Percentiles rank a stretch among this genome's conserved stretches.
Evolutionary conservation across 306 rosid species (phyloP).

Genomic region (Prunus persica): DNA sequence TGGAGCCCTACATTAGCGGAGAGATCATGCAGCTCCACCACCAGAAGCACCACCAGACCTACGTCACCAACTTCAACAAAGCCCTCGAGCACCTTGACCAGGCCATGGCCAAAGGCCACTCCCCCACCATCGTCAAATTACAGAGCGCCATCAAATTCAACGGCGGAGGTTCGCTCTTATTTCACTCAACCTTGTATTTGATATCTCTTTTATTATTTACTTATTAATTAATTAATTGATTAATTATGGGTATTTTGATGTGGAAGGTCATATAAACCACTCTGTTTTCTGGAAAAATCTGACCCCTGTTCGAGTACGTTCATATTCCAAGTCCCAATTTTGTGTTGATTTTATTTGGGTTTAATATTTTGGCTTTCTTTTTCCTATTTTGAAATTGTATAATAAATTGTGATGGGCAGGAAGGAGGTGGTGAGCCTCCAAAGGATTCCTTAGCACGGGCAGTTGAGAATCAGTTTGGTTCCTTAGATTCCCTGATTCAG

Average conservation of each 20-base stretch:
- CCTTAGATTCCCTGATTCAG: conserved; percentile 54
- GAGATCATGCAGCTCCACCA: conserved; percentile 88
- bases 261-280: conserved; percentile 43
- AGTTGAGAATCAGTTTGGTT: conserved; percentile 64
- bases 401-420: conserved; percentile 39
- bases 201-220: neutral
- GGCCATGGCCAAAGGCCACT: conserved; percentile 49
- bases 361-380: neutral
- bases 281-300: conserved; percentile 55
- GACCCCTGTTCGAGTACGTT: conserved; percentile 37
- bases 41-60: conserved; percentile 86
- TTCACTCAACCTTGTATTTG: neutral
- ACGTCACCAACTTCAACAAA: conserved; percentile 75
- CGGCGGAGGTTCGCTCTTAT: conserved; percentile 41
- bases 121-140: conserved; percentile 26
- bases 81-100: conserved; percentile 68
- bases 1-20: conserved; percentile 74
- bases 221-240: neutral
- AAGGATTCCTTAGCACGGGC: conserved; percentile 66
- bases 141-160: conserved; percentile 52
- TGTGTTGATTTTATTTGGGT: neutral
- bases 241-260: neutral
- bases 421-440: conserved; percentile 95
- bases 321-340: neutral
- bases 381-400: neutral